Evolutionary conservation across 2,329 filamentous ascomycete genomes (phyloP).

Genomic region (Podosphaera aphanis): DNA sequence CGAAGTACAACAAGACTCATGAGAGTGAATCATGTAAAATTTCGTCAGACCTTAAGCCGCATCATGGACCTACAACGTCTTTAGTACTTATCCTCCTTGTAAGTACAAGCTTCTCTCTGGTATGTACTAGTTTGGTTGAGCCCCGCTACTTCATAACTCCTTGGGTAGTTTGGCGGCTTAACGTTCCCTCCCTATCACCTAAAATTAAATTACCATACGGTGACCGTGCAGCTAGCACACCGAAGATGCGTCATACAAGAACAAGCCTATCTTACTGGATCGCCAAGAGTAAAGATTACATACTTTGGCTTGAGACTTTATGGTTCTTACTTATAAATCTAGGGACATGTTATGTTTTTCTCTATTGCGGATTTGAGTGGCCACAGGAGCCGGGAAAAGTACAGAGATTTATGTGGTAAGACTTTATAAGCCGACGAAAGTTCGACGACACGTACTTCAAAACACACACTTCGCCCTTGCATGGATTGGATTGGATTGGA

Average conservation of each 20-base stretch:
- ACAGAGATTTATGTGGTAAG: constrained; percentile 66
- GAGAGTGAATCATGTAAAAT: not conserved
- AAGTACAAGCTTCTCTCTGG: constrained; percentile 51
- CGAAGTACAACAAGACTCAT: not conserved
- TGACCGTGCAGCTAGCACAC: not conserved
- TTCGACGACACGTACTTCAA: no score
- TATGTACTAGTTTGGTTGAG: constrained; percentile 81
- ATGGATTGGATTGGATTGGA: no score
- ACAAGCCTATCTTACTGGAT: constrained; percentile 4
- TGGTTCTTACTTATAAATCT: constrained; percentile 47
- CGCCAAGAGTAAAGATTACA: constrained; percentile 1
- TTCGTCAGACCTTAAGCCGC: not conserved
- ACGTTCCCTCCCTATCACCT: constrained; percentile 45
- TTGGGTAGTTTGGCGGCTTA: constrained; percentile 77
- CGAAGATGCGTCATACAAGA: not conserved
- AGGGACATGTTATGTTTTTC: constrained; percentile 46
- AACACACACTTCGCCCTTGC: no score
- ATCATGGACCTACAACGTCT: constrained; percentile 21
- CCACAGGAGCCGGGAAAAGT: constrained; percentile 23
- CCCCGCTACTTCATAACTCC: constrained; percentile 90
- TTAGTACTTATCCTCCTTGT: constrained; percentile 35
- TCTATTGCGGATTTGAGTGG: constrained; percentile 44
- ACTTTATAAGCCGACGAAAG: no score
- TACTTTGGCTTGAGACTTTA: constrained; percentile 34
- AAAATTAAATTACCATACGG: constrained; percentile 12